These are phyloP conservation scores for Nicotiana benthamiana DNA, from an alignment of 257 asterid genomes.

Conservation along the genomic window DNA sequence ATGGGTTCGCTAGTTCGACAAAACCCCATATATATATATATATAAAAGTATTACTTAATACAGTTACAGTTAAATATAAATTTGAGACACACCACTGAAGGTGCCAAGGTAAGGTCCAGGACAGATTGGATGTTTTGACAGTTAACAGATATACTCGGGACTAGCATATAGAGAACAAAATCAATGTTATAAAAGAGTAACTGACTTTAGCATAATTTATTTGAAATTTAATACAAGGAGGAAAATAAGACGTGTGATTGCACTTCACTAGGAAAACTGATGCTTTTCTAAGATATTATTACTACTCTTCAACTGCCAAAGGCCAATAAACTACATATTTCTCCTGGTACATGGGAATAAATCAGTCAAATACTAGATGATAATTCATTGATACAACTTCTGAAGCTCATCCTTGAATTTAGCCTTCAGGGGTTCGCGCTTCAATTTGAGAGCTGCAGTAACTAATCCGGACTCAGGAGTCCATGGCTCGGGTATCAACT, in stretches of 20 bases:
- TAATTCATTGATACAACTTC: slow-evolving; percentile 47
- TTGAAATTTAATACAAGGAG: neutral
- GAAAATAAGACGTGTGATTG: neutral
- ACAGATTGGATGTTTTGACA: too few relatives aligned
- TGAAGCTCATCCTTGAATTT: slow-evolving; percentile 61
- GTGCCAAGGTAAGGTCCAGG: too few relatives aligned
- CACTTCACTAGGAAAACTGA: neutral
- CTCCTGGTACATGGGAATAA: neutral
- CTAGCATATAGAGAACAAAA: neutral
- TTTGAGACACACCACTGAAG: too few relatives aligned
- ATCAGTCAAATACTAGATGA: neutral
- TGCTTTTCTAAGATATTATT: neutral
- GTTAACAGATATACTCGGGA: neutral
- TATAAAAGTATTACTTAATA: too few relatives aligned
- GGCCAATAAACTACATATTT: neutral
- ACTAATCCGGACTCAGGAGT: slow-evolving; percentile 92
- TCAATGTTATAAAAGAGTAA: neutral
- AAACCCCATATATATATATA: too few relatives aligned
- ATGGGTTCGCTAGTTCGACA: too few relatives aligned
- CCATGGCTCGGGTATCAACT: slow-evolving; percentile 76
- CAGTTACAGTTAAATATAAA: too few relatives aligned
- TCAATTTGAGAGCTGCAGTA: slow-evolving; percentile 79
- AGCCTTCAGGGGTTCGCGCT: slow-evolving; percentile 73
- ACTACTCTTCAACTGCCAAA: neutral
- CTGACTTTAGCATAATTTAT: neutral